A percentile compares a stretch with the other conserved stretches of the same genome.
phyloP scores from a whole-genome alignment of 768 basidiomycete species.

The Exidia glandulosa region DNA sequence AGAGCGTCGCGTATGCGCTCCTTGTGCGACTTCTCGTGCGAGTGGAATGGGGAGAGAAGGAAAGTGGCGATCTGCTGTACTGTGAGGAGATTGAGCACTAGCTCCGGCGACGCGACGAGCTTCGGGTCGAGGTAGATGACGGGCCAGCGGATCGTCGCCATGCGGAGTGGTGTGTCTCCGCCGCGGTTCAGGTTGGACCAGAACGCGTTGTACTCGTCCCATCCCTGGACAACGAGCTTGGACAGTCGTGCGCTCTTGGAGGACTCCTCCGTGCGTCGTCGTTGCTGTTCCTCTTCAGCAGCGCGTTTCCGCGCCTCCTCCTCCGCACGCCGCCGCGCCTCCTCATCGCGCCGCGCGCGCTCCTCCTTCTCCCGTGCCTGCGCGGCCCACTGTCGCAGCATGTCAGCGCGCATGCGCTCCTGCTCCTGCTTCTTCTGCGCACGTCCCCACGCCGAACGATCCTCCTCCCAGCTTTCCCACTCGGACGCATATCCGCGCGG shows the following conservation, averaged over 20 bases:
- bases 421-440: neutral
- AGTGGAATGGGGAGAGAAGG: neutral
- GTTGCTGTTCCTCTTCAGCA: neutral
- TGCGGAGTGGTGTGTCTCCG: neutral
- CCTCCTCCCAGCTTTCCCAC: neutral
- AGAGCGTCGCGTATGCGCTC: constrained; percentile 58
- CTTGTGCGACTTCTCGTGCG: constrained; percentile 20
- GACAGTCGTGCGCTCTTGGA: neutral
- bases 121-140: neutral
- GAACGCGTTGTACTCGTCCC: neutral
- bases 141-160: neutral
- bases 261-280: neutral
- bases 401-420: neutral
- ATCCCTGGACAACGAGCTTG: neutral
- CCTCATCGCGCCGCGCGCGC: neutral
- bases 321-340: neutral
- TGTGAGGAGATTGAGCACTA: neutral
- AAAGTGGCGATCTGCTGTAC: neutral
- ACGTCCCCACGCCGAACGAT: neutral
- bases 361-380: neutral
- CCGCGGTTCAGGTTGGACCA: neutral
- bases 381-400: neutral
- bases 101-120: neutral
- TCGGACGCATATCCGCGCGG: neutral
- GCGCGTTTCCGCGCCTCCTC: neutral